phyloP scores from a whole-genome alignment of 176 grass and related monocot species.

The Ensete glaucum region DNA sequence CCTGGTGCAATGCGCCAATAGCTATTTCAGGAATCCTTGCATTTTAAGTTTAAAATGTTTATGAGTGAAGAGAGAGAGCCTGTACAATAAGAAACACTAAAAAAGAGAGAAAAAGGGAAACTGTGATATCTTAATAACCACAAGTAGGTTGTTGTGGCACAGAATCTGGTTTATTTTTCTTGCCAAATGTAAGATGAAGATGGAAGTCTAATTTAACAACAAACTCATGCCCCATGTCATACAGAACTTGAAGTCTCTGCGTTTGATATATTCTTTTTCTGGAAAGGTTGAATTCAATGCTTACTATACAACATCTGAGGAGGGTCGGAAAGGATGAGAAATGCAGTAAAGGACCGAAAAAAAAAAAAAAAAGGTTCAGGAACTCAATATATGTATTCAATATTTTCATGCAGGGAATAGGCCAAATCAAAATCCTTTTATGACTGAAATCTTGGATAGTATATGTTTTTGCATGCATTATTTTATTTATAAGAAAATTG shows the following conservation, averaged over 20 bases:
- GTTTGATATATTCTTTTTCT: no score
- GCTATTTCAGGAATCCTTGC: no score
- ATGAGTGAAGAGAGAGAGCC: no score
- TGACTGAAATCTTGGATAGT: background rate
- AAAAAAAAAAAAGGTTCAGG: background rate
- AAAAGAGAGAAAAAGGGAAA: no score
- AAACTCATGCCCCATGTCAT: background rate
- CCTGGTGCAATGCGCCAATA: background rate
- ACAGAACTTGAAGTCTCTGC: background rate
- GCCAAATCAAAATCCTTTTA: background rate
- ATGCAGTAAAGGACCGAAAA: background rate
- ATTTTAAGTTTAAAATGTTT: no score
- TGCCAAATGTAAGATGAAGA: no score
- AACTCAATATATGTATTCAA: background rate
- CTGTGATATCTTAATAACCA: no score
- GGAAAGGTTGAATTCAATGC: background rate
- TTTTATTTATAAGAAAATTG: background rate
- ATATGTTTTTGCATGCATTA: background rate
- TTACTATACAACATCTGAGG: background rate
- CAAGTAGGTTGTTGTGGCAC: no score
- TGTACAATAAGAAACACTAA: no score
- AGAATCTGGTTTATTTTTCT: no score
- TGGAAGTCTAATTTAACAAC: no score
- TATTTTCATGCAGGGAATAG: background rate
- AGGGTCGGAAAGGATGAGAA: background rate